These are phyloP conservation scores for Solanum pennellii DNA, from an alignment of 257 asterid species.

Conservation along the genomic window DNA sequence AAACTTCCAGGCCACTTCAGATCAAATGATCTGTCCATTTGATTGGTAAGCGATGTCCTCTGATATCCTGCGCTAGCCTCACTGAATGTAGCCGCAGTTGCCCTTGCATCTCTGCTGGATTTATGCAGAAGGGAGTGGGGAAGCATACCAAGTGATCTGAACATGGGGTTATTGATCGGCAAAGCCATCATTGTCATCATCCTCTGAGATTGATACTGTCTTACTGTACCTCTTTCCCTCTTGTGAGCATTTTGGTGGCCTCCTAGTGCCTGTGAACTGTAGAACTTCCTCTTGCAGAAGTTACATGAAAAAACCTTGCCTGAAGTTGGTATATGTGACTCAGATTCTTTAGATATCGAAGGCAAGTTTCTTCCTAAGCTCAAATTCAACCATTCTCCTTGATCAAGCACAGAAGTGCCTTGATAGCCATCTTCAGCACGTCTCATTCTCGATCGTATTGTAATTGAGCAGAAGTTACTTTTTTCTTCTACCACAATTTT, in stretches of 20 bases:
- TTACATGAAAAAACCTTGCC: conserved; percentile 73
- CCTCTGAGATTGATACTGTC: conserved; percentile 51
- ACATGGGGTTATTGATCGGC: conserved; percentile 40
- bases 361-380: conserved; percentile 41
- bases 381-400: conserved; percentile 58
- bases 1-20: conserved; percentile 81
- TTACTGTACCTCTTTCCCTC: conserved; percentile 73
- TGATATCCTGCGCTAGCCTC: conserved; percentile 31
- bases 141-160: conserved; percentile 69
- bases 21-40: conserved; percentile 22
- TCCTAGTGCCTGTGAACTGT: conserved; percentile 90
- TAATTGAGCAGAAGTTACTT: background rate
- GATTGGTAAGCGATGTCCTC: conserved; percentile 17
- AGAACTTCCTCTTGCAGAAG: conserved; percentile 86
- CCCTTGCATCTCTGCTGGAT: conserved; percentile 37
- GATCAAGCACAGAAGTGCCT: conserved; percentile 11
- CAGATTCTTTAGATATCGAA: conserved; percentile 17
- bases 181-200: conserved; percentile 32
- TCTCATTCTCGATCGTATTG: conserved; percentile 17
- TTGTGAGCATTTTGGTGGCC: conserved; percentile 99
- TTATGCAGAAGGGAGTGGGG: conserved; percentile 60
- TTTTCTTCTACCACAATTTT: background rate
- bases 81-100: conserved; percentile 16
- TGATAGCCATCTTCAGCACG: conserved; percentile 17
- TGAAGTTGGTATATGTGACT: conserved; percentile 26